Conservation (phyloP, 176 grass and related monocot species). For the Bromus sterilis region DNA sequence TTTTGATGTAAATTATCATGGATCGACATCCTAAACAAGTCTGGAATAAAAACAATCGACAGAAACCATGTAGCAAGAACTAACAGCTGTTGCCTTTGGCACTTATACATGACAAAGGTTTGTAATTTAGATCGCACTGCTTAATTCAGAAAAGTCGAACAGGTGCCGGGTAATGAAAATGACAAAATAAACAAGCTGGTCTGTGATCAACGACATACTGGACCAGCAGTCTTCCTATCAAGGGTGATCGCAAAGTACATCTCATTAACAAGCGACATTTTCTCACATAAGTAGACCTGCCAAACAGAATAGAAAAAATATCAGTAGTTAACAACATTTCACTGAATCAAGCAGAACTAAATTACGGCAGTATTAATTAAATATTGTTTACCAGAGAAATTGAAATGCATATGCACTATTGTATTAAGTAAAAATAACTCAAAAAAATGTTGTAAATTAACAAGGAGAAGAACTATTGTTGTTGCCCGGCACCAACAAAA, state of each 20-base stretch:
- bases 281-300: slow-evolving; percentile 96
- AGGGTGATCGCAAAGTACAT: slow-evolving; percentile 99
- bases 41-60: background rate
- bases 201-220: slow-evolving; percentile 49
- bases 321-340: slow-evolving; percentile 9
- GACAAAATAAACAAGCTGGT: background rate
- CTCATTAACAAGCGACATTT: slow-evolving; percentile 94
- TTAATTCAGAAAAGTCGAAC: background rate
- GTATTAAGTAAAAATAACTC: background rate
- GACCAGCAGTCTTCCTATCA: slow-evolving; percentile 83
- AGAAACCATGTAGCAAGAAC: background rate
- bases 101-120: background rate
- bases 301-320: slow-evolving; percentile 17
- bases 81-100: background rate
- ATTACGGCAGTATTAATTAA: background rate
- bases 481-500: background rate
- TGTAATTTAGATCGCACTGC: background rate
- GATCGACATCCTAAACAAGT: background rate
- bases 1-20: background rate
- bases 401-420: background rate
- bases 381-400: background rate
- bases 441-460: background rate
- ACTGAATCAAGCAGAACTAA: background rate
- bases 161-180: background rate
- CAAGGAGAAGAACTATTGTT: background rate